Base-by-base conservation (phyloP, 805 yeast species). In the Ascoidea tarda region DNA sequence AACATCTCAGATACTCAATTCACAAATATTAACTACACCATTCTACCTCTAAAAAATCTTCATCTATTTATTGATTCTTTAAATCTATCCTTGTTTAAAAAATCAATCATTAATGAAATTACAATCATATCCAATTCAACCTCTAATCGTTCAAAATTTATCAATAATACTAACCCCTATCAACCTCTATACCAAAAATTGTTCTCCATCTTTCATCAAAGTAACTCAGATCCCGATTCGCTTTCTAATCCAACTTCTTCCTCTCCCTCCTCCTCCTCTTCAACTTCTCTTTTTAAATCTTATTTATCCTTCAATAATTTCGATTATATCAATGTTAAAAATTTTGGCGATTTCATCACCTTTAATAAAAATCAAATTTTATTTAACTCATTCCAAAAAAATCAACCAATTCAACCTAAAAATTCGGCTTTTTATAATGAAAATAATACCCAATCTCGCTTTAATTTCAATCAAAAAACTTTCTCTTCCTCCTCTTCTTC, bases 241-340 rank as follows among this genome's bases (percentile, higher is more conserved):
- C 8, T 38, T 14, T 21, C 28, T 21, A 21, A 21, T 21, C 28
- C 28, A 21, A 21, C 28, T 21, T 21, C 28, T 3, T 21, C 28
- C 28, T 21, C 28, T 3, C 3, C 28, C 28, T 21, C 28, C 3
- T 21, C 28, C 28, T 21, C 28, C 28, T 21, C 28, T 21, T 21
- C 28, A 21, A 21, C 28, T 21, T 21, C 28, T 21, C 28, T 21
- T 21, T 21, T 21, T 3, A 21, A 21, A 21, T 21, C 28, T 21
- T 10, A 38, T 14, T 33, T 52, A 32, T 33, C 46, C 8, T 49
- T 52, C 33, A 48, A 44, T n/a, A 52, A 52, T 32, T 49, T 44
- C 46, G 54, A 52, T 42, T 52, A 16, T 46, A 6, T 28, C 16
- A 52, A 52, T 38, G 16, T 49, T 16, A 49, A 49, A 38, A 46